Base-by-base conservation (phyloP, 116 monocot genomes). In the Zostera marina region DNA sequence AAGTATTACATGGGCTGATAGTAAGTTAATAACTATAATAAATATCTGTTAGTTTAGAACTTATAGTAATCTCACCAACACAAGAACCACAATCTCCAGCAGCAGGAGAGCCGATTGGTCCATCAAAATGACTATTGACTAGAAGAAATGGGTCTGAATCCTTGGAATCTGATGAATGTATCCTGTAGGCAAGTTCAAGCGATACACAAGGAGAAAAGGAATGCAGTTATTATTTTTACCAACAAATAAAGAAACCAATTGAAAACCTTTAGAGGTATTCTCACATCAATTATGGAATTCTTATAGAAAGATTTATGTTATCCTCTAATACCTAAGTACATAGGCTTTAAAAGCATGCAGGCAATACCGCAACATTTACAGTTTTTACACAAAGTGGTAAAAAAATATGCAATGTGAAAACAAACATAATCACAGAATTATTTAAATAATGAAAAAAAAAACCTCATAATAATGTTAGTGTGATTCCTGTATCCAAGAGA, bases 1-100 rank as follows among this genome's bases (percentile, higher is more conserved):
- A 21, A 47, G n/a, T 61, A 11, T 17, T 53, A 12, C 12, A 53
- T 21, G 67, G 47, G 17, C 32, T 15, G 41, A 2, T 22, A 25
- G 59, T 3, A 25, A 49, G 41, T 0, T 22, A 25, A 63, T 3
- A 25, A 49, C 19, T 41, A 41, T 49, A 11, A 47, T 5, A 42
- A 43, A 44, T 9, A 45, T 15, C 5, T 24, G 9, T 32, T 21
- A 13, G 9, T 14, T 11, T 17, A 52, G 41, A 5, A 26, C 12
- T 42, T 14, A n/a, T 21, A 60, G 40, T 20, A 61, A 52, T 74
- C 84, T 75, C 52, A 96, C 96, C 96, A 74, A 96, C 85, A 74
- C 96, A 96, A 77, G 96, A 96, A 75, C 82, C 96, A 78, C 96
- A 96, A 59, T 96, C 96, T 8, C 72, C 85, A 47, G 96, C 96